Percentiles rank a stretch among this genome's conserved stretches.
phyloP scores from a whole-genome alignment of 768 basidiomycete species.

The Leccinum broughii region DNA sequence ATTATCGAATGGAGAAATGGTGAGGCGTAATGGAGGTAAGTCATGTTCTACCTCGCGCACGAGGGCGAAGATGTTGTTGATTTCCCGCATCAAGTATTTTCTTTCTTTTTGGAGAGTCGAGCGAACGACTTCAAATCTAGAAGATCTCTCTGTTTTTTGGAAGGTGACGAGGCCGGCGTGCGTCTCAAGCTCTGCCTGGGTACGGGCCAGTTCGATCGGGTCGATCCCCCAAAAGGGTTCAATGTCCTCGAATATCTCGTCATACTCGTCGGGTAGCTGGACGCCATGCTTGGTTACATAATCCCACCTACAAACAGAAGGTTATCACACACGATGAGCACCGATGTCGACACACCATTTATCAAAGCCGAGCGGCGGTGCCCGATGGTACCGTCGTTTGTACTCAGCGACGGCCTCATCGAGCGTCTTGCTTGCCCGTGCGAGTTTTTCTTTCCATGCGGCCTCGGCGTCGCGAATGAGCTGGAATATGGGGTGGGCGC shows the following conservation, averaged over 20 bases:
- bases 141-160: slow-evolving; percentile 15
- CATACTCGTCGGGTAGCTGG: slow-evolving; percentile 47
- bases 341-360: slow-evolving; percentile 37
- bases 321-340: neutral
- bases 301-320: no score
- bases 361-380: slow-evolving; percentile 44
- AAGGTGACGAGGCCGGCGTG: slow-evolving; percentile 20
- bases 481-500: slow-evolving; percentile 45
- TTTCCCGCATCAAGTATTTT: neutral
- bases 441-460: slow-evolving; percentile 38
- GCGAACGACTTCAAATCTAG: slow-evolving; percentile 17
- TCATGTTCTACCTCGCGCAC: slow-evolving; percentile 29
- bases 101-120: slow-evolving; percentile 11
- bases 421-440: slow-evolving; percentile 38
- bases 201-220: slow-evolving; percentile 26
- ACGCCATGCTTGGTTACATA: slow-evolving; percentile 33
- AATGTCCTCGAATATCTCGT: slow-evolving; percentile 42
- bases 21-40: slow-evolving; percentile 35
- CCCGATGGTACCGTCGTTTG: slow-evolving; percentile 32
- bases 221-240: slow-evolving; percentile 39
- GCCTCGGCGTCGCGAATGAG: slow-evolving; percentile 39
- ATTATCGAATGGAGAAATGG: slow-evolving; percentile 32
- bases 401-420: slow-evolving; percentile 42
- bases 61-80: slow-evolving; percentile 22
- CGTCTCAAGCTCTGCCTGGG: slow-evolving; percentile 25